Conservation (phyloP, 177 flowering plant species). For the Telopea speciosissima region DNA sequence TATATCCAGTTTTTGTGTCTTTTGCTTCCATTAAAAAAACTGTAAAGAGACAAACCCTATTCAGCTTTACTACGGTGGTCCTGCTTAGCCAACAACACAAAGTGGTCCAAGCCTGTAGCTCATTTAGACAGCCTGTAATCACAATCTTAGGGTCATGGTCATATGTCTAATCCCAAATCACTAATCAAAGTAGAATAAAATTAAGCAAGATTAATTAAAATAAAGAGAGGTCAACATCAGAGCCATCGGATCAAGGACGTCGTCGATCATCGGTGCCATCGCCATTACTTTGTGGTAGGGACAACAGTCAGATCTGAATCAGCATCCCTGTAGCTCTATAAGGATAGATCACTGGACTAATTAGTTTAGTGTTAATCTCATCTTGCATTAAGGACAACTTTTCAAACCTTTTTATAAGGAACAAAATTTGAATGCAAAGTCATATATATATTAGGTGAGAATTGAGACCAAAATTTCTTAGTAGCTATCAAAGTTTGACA, state of each 20-base stretch:
- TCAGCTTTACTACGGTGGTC: not conserved
- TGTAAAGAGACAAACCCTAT: not conserved
- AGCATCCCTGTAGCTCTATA: too few species aligned
- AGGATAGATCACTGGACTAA: too few species aligned
- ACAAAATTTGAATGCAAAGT: not conserved
- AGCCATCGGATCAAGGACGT: not conserved
- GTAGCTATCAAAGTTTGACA: not conserved
- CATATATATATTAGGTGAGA: constrained; percentile 8
- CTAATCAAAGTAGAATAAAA: too few species aligned
- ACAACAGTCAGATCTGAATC: too few species aligned
- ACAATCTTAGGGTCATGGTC: not conserved
- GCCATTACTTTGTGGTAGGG: too few species aligned
- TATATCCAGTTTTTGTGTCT: not conserved
- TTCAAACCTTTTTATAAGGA: not conserved
- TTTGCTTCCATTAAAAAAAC: not conserved
- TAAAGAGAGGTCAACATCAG: not conserved
- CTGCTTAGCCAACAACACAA: not conserved
- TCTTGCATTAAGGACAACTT: not conserved
- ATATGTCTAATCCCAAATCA: too few species aligned
- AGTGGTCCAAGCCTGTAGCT: not conserved
- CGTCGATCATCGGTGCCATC: too few species aligned
- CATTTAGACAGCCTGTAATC: not conserved
- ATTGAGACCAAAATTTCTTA: constrained; percentile 1
- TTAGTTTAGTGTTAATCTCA: not conserved
- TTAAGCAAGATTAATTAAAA: too few species aligned